Evolutionary conservation across 2,329 filamentous ascomycete genomes (phyloP).

Genomic region (Botrytis byssoidea): DNA sequence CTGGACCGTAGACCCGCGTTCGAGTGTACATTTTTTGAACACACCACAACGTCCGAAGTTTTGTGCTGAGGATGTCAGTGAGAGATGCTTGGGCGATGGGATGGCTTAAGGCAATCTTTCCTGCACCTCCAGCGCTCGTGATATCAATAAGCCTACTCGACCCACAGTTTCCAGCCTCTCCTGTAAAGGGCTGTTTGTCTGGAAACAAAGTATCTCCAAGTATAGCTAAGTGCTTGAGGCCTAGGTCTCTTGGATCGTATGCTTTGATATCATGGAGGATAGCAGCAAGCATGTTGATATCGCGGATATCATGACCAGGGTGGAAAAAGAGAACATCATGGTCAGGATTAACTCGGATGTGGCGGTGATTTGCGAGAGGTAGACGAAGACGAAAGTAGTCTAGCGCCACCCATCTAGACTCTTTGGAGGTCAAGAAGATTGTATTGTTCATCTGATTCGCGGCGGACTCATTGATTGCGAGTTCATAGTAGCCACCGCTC

Average conservation of each 20-base stretch:
- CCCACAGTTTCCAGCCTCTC: not conserved
- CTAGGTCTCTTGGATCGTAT: not conserved
- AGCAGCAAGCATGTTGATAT: not conserved
- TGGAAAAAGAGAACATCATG: constrained; percentile 6
- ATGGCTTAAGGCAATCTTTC: not conserved
- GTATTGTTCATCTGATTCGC: not conserved
- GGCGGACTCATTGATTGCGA: not conserved
- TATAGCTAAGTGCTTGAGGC: not conserved
- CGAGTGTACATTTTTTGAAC: not conserved
- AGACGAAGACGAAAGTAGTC: not conserved
- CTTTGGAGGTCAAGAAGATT: not conserved
- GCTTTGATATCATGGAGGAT: constrained; percentile 15
- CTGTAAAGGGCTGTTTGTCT: not conserved
- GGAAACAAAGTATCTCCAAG: not conserved
- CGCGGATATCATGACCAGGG: not conserved
- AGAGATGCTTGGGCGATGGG: not conserved
- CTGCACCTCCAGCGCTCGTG: not conserved
- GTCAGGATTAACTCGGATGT: constrained; percentile 1
- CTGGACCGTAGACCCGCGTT: not conserved
- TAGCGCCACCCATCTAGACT: constrained; percentile 7
- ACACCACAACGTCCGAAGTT: constrained; percentile 8
- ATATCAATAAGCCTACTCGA: not conserved
- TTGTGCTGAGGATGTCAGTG: constrained; percentile 5
- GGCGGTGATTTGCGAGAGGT: not conserved
- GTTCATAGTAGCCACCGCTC: not conserved